Evolutionary conservation across 257 asterid genomes (phyloP), one percentile per base, ranked within the genome.

Genomic region (Ilex aquifolium): DNA sequence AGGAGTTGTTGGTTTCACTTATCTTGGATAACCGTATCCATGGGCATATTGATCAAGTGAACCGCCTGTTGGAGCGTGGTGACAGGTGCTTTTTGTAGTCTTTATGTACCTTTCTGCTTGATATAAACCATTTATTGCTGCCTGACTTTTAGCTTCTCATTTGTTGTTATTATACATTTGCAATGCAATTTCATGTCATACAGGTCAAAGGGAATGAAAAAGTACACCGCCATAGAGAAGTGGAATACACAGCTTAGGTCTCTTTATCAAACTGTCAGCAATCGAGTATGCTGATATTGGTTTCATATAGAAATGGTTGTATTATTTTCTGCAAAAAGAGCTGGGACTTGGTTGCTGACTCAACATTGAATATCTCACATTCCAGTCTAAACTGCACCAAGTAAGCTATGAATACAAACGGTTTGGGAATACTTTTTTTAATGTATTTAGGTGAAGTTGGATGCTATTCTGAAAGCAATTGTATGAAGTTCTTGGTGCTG

Each of bases 11-110:
- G 79, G 99, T 93, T 31, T 85, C 96, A 40, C 96, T 93, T 14
- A 90, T 93, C 68, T 73, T 93, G 83, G 98, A 91, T 66, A 91
- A 91, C 68, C 86, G 96, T 52, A 81, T 91, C 73, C 75, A 79
- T 15, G 98, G 98, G 57, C 95, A 88, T 78, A 91, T 91, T 77
- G 98, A 91, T 82, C 98, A 91, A 82, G 98, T 91, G 77, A 88
- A 88, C 69, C 79, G 90, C 66, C 88, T 91, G 39, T 77, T 91
- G 59, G 98, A 91, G 72, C 85, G 95, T 77, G 93, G 96, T n/a
- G 99, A 90, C 88, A 93, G 96, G 97, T 89, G 57, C 42, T 36
- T 36, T 4, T 36, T 8, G 8, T 36, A 36, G 42, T 4, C 8
- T 36, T 36, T 36, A 36, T 36, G 42, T 36, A 36, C 8, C 42